Evolutionary conservation across 2,329 filamentous ascomycete genomes (phyloP), one percentile per base, ranked within the genome.

Genomic region (Venturia carpophila): DNA sequence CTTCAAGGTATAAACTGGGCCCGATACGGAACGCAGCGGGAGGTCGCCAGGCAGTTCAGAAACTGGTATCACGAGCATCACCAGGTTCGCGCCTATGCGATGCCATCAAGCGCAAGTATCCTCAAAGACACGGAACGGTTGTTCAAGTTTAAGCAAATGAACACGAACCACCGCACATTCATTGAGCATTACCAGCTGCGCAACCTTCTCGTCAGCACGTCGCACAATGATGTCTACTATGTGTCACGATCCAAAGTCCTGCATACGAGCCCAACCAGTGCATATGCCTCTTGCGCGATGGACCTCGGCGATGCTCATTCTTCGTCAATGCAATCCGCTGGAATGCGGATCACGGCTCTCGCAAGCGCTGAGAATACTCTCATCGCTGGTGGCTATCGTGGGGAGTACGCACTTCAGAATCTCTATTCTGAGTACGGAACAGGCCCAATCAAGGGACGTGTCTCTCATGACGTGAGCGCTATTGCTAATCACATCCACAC

Each of bases 401-500:
- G 84, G 27, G 82, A 85, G 71, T 86, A 85, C 69, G 80, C 81
- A 27, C 71, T 85, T 39, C 78, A 77, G 13, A 71, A 76, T 64
- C 72, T 80, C 17, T 71, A 75, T 1, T 75, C 76, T 11, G 70
- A 71, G 15, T 73, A 71, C 19, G 74, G 73, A 61, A 71, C 68
- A 5, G 71, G 72, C 9, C 71, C 70, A 17, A 75, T 73, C 0
- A 74, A 79, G 64, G 82, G 82, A 55, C 75, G 76, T 65, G 79
- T 83, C 45, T 80, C 79, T 10, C 76, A 78, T 63, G 76, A 80
- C 19, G 75, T 77, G 67, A 80, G 82, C 49, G 80, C 79, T 43
- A 84, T 85, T 67, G 84, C 83, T 21, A 86, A 84, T 67, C 83
- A 86, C 69, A 77, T 85, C 66, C 81, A 85, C 69, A 77, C 82